A percentile compares a stretch with the other conserved stretches of the same genome.
Evolutionary conservation across 1,139 yeast species (phyloP).

Genomic region (Candida sp.): DNA sequence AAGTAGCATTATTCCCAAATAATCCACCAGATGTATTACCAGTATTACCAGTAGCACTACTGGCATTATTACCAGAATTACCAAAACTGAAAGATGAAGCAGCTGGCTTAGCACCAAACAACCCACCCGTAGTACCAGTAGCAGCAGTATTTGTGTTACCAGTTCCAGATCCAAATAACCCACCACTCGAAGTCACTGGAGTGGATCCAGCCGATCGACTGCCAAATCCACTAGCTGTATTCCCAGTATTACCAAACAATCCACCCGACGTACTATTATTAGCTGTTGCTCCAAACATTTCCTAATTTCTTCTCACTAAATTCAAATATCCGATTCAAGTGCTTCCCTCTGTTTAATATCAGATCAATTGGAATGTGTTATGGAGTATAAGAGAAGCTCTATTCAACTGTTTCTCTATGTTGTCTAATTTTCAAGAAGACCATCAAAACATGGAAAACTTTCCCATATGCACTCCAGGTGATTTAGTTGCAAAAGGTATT

Average conservation of each 20-base stretch:
- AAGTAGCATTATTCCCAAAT: constrained; percentile 25
- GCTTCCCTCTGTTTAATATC: not conserved
- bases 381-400: not conserved
- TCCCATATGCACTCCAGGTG: not conserved
- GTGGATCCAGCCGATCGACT: constrained; percentile 10
- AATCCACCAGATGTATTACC: constrained; percentile 28
- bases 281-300: constrained; percentile 15
- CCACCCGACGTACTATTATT: constrained; percentile 1
- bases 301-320: not conserved
- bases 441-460: not conserved
- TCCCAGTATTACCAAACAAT: constrained; percentile 14
- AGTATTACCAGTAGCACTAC: constrained; percentile 4
- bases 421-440: not conserved
- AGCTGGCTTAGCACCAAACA: constrained; percentile 11
- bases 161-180: constrained; percentile 17
- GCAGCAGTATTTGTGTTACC: constrained; percentile 5
- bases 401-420: not conserved
- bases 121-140: constrained; percentile 12
- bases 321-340: not conserved
- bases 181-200: constrained; percentile 19
- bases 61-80: constrained; percentile 1
- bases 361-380: not conserved
- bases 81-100: constrained; percentile 1
- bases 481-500: not conserved
- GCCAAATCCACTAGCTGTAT: constrained; percentile 8